Conservation (phyloP, 768 basidiomycete species). For the Lentinula raphanica region DNA sequence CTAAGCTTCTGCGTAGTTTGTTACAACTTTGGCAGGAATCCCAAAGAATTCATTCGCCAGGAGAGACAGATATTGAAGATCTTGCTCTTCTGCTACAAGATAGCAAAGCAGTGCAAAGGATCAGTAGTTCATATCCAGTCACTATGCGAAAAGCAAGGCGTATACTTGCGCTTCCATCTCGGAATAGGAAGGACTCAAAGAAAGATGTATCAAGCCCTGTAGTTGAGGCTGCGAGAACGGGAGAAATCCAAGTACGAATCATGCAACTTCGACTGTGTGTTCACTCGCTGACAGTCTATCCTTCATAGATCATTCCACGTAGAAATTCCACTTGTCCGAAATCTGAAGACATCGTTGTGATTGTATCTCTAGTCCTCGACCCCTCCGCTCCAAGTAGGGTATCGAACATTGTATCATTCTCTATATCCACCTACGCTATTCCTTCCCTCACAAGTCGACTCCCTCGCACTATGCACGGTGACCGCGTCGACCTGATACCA, state of each 20-base stretch:
- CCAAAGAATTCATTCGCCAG: not conserved
- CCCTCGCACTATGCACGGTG: constrained; percentile 19
- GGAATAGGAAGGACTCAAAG: constrained; percentile 11
- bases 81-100: constrained; percentile 32
- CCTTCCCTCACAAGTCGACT: constrained; percentile 10
- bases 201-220: constrained; percentile 25
- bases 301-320: constrained; percentile 31
- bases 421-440: constrained; percentile 29
- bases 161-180: constrained; percentile 31
- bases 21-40: constrained; percentile 22
- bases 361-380: constrained; percentile 40
- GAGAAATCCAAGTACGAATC: constrained; percentile 26
- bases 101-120: constrained; percentile 19
- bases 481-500: constrained; percentile 26
- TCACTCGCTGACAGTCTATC: constrained; percentile 3
- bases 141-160: constrained; percentile 34
- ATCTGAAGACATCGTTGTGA: constrained; percentile 38
- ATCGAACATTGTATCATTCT: constrained; percentile 30
- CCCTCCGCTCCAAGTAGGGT: constrained; percentile 25
- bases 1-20: constrained; percentile 31
- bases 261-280: not conserved
- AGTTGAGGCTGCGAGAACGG: constrained; percentile 33
- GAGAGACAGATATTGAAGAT: constrained; percentile 44
- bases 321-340: constrained; percentile 42
- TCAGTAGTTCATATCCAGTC: constrained; percentile 29